A percentile compares a stretch with the other conserved stretches of the same genome.
phyloP scores from a whole-genome alignment of 805 yeast species.

The Wickerhamiella occidentalis region DNA sequence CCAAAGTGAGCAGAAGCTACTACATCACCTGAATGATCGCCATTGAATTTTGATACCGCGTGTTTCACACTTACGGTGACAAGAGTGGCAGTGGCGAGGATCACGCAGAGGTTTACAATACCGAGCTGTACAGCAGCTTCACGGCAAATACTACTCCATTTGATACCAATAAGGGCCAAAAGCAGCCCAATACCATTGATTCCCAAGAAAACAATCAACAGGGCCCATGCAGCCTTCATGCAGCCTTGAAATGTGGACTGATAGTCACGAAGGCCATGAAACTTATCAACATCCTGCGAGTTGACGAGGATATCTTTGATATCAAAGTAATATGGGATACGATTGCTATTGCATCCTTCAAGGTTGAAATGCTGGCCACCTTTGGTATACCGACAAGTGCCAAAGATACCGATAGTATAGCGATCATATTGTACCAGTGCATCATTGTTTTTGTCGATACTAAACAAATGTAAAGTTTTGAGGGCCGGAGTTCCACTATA shows the following conservation, averaged over 20 bases:
- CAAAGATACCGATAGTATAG: slow-evolving; percentile 4
- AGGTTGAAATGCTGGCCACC: not conserved
- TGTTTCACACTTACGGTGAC: slow-evolving; percentile 1
- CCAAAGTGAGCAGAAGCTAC: slow-evolving; percentile 3
- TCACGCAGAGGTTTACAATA: not conserved
- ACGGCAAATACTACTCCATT: slow-evolving; percentile 9
- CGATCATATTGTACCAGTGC: not conserved
- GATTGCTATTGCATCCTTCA: not conserved
- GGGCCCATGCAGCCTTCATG: slow-evolving; percentile 10
- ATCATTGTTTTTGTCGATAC: slow-evolving; percentile 1
- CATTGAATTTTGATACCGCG: slow-evolving; percentile 4
- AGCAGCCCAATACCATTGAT: slow-evolving; percentile 5
- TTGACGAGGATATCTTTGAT: slow-evolving; percentile 2
- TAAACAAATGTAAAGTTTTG: not conserved
- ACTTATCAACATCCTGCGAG: not conserved
- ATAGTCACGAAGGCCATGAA: not conserved
- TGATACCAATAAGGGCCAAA: not conserved
- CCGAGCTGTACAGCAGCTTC: slow-evolving; percentile 8
- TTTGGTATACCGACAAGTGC: not conserved
- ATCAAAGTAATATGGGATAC: slow-evolving; percentile 3
- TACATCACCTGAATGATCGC: not conserved
- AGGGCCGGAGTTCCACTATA: slow-evolving; percentile 2
- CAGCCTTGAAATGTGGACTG: not conserved
- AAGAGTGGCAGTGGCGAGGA: not conserved
- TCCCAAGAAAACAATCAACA: slow-evolving; percentile 3